Base-by-base conservation (phyloP, 2,329 filamentous ascomycete genomes). In the Cladosporium sphaerospermum region DNA sequence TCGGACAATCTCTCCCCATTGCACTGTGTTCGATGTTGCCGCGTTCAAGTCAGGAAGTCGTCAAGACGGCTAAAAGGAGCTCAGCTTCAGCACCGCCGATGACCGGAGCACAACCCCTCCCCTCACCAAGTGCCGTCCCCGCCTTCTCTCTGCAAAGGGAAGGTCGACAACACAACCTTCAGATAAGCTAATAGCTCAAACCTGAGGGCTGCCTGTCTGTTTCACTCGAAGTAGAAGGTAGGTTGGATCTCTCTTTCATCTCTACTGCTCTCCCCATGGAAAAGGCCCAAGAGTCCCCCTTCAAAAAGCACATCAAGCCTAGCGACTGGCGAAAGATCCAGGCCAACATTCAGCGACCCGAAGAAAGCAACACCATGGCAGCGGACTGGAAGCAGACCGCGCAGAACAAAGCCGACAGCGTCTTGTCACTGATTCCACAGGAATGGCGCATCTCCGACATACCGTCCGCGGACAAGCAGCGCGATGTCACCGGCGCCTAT, bases 401-500 rank as follows among this genome's bases (percentile, higher is more conserved):
- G 14, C 68, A 74, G 52, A 69, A 71, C 16, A 85, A 85, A 65
- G 74, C 80, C 39, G 73, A 78, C 32, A 71, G 75, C 0, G 75
- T 82, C 49, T 69, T 78, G 23, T 68, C 74, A 9, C 69, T 77
- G 2, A 83, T 85, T 46, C 81, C 82, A 0, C 51, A 73, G 33
- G 73, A 79, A 68, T 84, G 82, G 81, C 72, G 71, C 18, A 65
- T 84, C 3, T 45, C 70, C 8, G 64, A 66, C 36, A 63, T 79
- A 1, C 80, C 80, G 2, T 66, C 75, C 1, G 62, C 71, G 0
- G 68, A 74, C 46, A 72, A 83, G 55, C 75, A 81, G 54, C 74
- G 73, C 60, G 79, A 82, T 64, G 74, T 83, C 8, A 82, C 79
- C 0, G 78, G 78, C 5, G 54, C 69, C 11, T 84, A 78, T 57